phyloP scores from a whole-genome alignment of 2,329 filamentous ascomycete species.

The Cryphonectria naterciae region DNA sequence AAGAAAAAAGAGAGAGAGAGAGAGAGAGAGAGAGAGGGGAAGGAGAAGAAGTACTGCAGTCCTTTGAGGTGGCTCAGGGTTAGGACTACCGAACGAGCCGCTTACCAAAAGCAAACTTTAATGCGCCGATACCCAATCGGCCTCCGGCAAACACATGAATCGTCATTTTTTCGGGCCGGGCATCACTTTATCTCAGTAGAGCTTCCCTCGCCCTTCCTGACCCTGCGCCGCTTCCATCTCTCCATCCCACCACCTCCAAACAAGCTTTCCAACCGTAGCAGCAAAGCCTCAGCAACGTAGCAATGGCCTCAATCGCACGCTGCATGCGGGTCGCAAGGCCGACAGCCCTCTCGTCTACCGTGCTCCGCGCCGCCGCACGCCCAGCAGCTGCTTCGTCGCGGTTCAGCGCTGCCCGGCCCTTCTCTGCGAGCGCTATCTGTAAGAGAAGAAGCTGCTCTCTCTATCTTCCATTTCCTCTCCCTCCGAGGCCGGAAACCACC shows the following conservation, averaged over 20 bases:
- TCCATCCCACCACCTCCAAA: background rate
- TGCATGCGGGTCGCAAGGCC: slow-evolving; percentile 56
- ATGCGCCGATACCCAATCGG: slow-evolving; percentile 14
- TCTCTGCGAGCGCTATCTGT: slow-evolving; percentile 52
- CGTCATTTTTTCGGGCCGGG: slow-evolving; percentile 17
- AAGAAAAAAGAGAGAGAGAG: background rate
- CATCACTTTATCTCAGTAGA: slow-evolving; percentile 20
- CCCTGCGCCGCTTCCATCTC: background rate
- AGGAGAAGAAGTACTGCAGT: background rate
- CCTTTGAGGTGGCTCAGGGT: slow-evolving; percentile 8
- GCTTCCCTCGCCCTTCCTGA: slow-evolving; percentile 3
- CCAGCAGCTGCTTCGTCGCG: slow-evolving; percentile 39
- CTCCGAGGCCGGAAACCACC: slow-evolving; percentile 40
- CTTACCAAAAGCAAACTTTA: slow-evolving; percentile 27
- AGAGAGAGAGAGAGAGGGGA: background rate
- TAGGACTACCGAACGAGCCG: slow-evolving; percentile 6
- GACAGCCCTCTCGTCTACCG: slow-evolving; percentile 45
- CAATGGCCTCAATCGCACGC: slow-evolving; percentile 66
- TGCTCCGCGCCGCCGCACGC: slow-evolving; percentile 39
- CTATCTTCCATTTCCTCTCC: background rate
- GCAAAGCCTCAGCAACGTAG: slow-evolving; percentile 29
- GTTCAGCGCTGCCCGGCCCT: slow-evolving; percentile 46
- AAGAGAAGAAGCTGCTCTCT: slow-evolving; percentile 18
- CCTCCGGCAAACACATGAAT: slow-evolving; percentile 20
- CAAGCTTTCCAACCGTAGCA: background rate